Evolutionary conservation across 1,284 basidiomycete genomes (phyloP), one percentile per base, ranked within the genome.

Genomic region (Melampsora americana): DNA sequence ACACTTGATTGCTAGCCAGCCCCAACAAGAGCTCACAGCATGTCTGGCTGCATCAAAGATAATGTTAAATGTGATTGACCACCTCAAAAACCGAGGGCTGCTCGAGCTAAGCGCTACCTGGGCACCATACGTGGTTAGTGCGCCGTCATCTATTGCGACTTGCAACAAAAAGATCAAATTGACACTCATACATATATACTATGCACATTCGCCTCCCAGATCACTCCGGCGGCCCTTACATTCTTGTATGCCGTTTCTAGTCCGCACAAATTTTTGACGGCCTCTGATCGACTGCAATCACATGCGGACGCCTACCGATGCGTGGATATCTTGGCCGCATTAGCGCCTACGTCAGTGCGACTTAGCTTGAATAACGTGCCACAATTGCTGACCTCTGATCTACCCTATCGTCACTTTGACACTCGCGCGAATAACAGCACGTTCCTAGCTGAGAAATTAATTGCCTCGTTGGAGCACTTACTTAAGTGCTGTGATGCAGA

Each of bases 271-370:
- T 42, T 23, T 44, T 28, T 71, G n/a, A 44, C 56, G 6, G 23
- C 69, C 5, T 56, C 39, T 18, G 53, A 71, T 48, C 69, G 60
- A 20, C 60, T 44, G 14, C 30, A 71, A 26, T 39, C 61, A 14
- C 66, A 61, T 60, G 70, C 50, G 12, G 62, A 60, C 6, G 42
- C 65, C 20, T 46, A 73, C 39, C 70, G 70, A 28, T 66, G 70
- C 23, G 39, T 73, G 23, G 46, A 46, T 32, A 50, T 73, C 48
- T 32, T 73, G 12, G 23, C 39, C 30, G 35, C 28, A 30, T 50
- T 73, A n/a, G 60, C 39, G 14, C 60, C 69, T 18, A 59, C 32
- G 68, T 69, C 23, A 56, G 68, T 35, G 7, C 60, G 0, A 35
- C 28, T 20, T 12, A 42, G 39, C 39, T 42, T 42, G 11, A 1